Conservation (phyloP, 768 basidiomycete species). For the Leucosporidium yakuticum region DNA sequence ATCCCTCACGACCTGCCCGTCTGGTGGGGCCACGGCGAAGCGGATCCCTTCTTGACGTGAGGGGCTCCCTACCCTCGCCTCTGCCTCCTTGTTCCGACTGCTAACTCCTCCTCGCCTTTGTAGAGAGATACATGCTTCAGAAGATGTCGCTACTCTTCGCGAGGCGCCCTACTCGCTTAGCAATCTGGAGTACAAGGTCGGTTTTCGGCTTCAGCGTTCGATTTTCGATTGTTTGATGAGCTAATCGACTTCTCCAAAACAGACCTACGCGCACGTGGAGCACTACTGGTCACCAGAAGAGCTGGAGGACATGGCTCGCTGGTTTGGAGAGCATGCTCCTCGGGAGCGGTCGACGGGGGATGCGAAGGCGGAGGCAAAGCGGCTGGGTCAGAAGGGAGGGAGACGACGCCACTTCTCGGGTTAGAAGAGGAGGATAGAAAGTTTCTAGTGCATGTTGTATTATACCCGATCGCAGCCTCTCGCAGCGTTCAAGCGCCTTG, state of each 20-base stretch:
- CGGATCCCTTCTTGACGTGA: slow-evolving; percentile 13
- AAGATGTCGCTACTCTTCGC: background rate
- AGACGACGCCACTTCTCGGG: background rate
- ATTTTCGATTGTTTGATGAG: too few species aligned
- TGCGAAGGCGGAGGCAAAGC: background rate
- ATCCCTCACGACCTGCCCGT: slow-evolving; percentile 5
- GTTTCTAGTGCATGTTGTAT: background rate
- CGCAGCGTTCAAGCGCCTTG: too few species aligned
- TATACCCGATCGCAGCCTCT: too few species aligned
- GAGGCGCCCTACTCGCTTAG: background rate
- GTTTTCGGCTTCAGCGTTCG: too few species aligned
- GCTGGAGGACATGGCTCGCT: slow-evolving; percentile 5
- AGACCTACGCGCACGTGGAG: slow-evolving; percentile 5
- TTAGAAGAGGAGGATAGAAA: background rate
- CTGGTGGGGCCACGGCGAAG: slow-evolving; percentile 20
- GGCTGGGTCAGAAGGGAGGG: background rate
- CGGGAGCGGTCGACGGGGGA: background rate
- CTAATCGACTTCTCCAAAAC: too few species aligned
- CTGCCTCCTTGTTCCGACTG: background rate
- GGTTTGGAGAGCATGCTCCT: background rate
- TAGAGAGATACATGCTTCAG: background rate
- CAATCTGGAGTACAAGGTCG: background rate
- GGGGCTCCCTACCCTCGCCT: background rate
- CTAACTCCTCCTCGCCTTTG: too few species aligned
- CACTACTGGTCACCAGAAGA: slow-evolving; percentile 16